These are phyloP conservation scores for Penicillium nucicola DNA, from an alignment of 495 filamentous ascomycete species.

Conservation along the genomic window DNA sequence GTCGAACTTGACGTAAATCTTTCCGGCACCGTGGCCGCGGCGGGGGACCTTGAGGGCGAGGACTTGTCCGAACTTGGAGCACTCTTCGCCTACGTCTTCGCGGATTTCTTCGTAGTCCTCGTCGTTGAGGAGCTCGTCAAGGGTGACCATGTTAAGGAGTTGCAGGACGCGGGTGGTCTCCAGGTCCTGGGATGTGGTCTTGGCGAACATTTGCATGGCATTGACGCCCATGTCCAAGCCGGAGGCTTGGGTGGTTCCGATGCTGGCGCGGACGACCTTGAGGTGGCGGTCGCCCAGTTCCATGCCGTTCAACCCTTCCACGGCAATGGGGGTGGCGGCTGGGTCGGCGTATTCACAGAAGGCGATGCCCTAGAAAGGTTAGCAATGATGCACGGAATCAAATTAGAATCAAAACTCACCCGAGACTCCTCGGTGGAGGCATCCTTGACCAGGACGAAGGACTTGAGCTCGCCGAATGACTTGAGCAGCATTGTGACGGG, in stretches of 20 bases:
- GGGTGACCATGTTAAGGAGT: slow-evolving; percentile 95
- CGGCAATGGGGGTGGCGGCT: slow-evolving; percentile 73
- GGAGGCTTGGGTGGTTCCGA: slow-evolving; percentile 85
- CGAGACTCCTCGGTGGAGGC: slow-evolving; percentile 79
- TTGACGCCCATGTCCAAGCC: slow-evolving; percentile 94
- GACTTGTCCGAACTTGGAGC: slow-evolving; percentile 81
- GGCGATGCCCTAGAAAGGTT: slow-evolving; percentile 71
- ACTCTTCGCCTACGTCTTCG: slow-evolving; percentile 89
- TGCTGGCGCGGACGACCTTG: slow-evolving; percentile 82
- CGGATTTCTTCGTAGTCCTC: slow-evolving; percentile 97
- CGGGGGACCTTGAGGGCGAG: slow-evolving; percentile 87
- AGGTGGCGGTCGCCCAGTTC: slow-evolving; percentile 81
- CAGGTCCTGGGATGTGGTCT: slow-evolving; percentile 75
- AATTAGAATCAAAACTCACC: slow-evolving; percentile 59
- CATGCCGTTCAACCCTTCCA: slow-evolving; percentile 91
- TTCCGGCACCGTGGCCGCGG: slow-evolving; percentile 86
- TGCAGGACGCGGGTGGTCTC: slow-evolving; percentile 81
- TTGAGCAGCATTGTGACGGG: slow-evolving; percentile 86
- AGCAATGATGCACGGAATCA: slow-evolving; percentile 18
- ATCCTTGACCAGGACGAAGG: slow-evolving; percentile 90
- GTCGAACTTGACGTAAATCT: slow-evolving; percentile 96
- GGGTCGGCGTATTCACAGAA: slow-evolving; percentile 94
- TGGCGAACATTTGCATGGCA: slow-evolving; percentile 98
- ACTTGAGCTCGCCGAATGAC: slow-evolving; percentile 89
- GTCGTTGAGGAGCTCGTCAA: slow-evolving; percentile 88